Base-by-base conservation (phyloP, 345 rosid species). In the Diplotaxis tenuifolia region DNA sequence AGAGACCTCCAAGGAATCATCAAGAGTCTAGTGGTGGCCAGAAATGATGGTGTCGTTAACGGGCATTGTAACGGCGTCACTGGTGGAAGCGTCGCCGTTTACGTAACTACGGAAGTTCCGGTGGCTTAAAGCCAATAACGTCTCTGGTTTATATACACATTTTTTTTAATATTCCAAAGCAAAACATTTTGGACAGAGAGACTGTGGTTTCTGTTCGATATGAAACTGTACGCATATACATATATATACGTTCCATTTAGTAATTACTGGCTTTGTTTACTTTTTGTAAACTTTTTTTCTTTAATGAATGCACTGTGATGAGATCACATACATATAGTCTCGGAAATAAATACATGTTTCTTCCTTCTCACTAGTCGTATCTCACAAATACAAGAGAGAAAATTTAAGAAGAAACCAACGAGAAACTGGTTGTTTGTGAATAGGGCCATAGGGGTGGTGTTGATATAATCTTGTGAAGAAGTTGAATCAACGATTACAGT, bases 1-100 rank as follows among this genome's bases (percentile, higher is more conserved):
- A 86, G 98, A 64, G 90, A 94, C 31, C 61, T 94, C 25, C 67
- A 45, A 45, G 81, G 61, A 7, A 55, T 79, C 15, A 59, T 84
- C 25, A 77, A 62, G 31, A 79, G 63, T 36, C 28, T 85, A 4
- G 73, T 56, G 75, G 47, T 55, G 74, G 65, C 55, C 31, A 67
- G 62, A 19, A 74, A 36, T 5, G 77, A 67, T 47, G 63, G 3
- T 23, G 21, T 14, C 54, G 11, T 25, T 68, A 50, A 57, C 23
- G 28, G 80, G 25, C 53, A 10, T 78, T 67, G 80, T 65, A 74
- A 71, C 47, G 84, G 77, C 1, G 58, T 31, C 14, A 19, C 68
- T 65, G 68, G 71, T 71, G 82, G 74, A 45, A 75, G 40, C 27
- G 66, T 28, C 42, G 54, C 78, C 52, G 72, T 47, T 66, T 31